Evolutionary conservation across 2,329 filamentous ascomycete species (phyloP), one percentile per base, ranked within the genome.

Genomic region (Chrysoporthe puriensis): DNA sequence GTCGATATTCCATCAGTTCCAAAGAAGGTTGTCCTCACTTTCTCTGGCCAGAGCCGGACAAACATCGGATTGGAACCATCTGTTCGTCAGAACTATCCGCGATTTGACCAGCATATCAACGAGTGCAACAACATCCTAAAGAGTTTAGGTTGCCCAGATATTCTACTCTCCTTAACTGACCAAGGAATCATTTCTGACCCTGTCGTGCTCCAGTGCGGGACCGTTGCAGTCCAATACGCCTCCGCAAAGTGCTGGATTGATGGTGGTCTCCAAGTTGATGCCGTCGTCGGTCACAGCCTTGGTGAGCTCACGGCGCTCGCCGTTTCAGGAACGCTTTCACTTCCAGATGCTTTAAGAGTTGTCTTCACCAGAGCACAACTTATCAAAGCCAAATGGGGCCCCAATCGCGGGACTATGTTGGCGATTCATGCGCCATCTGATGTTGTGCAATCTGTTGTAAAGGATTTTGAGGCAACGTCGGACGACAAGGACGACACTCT

Each of bases 161-260:
- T 79, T 0, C 79, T 81, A 77, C 0, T 54, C 77, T 7, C 78
- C 80, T 61, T 80, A 79, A 61, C 70, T 79, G 0, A 76, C 71
- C 46, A 77, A 78, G 0, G 73, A 68, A 46, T 66, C 4, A 32
- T 56, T 16, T 32, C n/a, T 1, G 52, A 56, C 18, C 21, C 34
- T 3, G 21, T 56, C 2, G 52, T 32, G 8, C n/a, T 56, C 4
- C 52, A 56, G 11, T 26, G 18, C 9, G 52, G 52, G 8, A 56
- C 42, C 8, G 32, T 61, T 26, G 58, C 58, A 16, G 58, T 61
- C 5, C 58, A 61, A 14, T 61, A 61, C 58, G 34, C 58, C 4
- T 61, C 11, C 6, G 58, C 58, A 4, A 9, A 18, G 5, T 56
- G 70, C 4, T 81, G 80, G 79, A 75, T 76, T 36, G 71, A 76